Conservation (phyloP, 2,329 filamentous ascomycete genomes). For the Orbilia oligospora region DNA sequence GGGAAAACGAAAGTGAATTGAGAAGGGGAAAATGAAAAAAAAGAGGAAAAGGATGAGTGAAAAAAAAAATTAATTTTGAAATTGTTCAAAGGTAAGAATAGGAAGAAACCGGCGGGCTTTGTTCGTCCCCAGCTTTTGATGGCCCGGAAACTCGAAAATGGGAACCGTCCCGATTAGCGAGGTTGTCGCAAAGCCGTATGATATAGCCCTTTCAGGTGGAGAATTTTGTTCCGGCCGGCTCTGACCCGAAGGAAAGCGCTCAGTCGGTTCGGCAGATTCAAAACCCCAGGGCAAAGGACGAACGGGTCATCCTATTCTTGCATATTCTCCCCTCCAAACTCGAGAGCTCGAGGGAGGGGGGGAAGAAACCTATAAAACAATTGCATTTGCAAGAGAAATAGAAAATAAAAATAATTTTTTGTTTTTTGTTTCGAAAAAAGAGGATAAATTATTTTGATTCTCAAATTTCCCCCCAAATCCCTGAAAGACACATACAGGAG, state of each 20-base stretch:
- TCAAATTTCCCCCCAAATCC: conserved; percentile 59
- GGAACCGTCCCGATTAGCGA: conserved; percentile 58
- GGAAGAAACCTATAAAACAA: conserved; percentile 61
- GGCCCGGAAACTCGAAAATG: conserved; percentile 44
- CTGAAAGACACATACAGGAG: conserved; percentile 61
- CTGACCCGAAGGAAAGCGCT: conserved; percentile 57
- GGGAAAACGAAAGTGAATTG: conserved; percentile 64
- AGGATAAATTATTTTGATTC: conserved; percentile 37
- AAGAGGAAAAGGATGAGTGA: conserved; percentile 59
- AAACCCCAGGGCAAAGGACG: conserved; percentile 45
- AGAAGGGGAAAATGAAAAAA: conserved; percentile 57
- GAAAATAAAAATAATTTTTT: conserved; percentile 61
- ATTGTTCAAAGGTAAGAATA: conserved; percentile 34
- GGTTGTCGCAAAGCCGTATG: conserved; percentile 56
- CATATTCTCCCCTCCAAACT: conserved; percentile 66
- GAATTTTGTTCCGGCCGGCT: conserved; percentile 60
- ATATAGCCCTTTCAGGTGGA: conserved; percentile 48
- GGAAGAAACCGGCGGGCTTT: conserved; percentile 28
- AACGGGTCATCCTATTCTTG: conserved; percentile 70
- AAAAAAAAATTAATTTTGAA: background rate
- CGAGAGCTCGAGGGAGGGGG: background rate
- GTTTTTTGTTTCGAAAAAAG: background rate
- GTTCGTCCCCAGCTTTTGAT: conserved; percentile 32
- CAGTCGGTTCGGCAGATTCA: conserved; percentile 59
- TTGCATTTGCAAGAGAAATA: conserved; percentile 60